phyloP scores from a whole-genome alignment of 2,329 filamentous ascomycete genomes.

The Alternaria postmessia region DNA sequence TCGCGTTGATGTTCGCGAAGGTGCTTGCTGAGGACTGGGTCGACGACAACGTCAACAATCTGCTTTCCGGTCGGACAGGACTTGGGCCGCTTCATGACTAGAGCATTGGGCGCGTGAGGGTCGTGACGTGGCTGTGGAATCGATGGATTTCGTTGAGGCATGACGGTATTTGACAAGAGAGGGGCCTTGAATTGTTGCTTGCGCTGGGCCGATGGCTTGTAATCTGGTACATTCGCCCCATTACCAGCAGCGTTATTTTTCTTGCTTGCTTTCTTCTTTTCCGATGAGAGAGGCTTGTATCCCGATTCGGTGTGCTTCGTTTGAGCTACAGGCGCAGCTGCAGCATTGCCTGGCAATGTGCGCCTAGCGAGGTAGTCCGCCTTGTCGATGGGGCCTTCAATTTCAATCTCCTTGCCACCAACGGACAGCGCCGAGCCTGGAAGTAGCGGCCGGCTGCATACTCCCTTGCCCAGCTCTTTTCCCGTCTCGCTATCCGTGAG shows the following conservation, averaged over 20 bases:
- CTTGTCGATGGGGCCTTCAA: constrained; percentile 68
- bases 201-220: constrained; percentile 49
- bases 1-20: constrained; percentile 73
- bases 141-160: constrained; percentile 57
- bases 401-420: constrained; percentile 72
- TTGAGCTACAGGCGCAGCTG: constrained; percentile 28
- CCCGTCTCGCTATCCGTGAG: constrained; percentile 69
- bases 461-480: constrained; percentile 67
- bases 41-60: constrained; percentile 76
- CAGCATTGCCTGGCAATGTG: constrained; percentile 51
- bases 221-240: constrained; percentile 49
- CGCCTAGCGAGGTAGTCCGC: constrained; percentile 65
- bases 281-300: constrained; percentile 23
- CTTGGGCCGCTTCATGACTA: constrained; percentile 72
- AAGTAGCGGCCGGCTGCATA: constrained; percentile 64
- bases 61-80: constrained; percentile 67
- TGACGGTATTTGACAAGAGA: constrained; percentile 61
- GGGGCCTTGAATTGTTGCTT: constrained; percentile 69
- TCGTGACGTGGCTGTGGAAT: constrained; percentile 71
- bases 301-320: constrained; percentile 23
- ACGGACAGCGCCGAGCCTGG: constrained; percentile 69
- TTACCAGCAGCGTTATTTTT: constrained; percentile 17
- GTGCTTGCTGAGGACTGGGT: constrained; percentile 69
- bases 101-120: constrained; percentile 64
- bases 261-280: constrained; percentile 27